Percentiles rank a stretch among this genome's conserved stretches.
phyloP scores from a whole-genome alignment of 495 filamentous ascomycete species.

The Tuber borchii region DNA sequence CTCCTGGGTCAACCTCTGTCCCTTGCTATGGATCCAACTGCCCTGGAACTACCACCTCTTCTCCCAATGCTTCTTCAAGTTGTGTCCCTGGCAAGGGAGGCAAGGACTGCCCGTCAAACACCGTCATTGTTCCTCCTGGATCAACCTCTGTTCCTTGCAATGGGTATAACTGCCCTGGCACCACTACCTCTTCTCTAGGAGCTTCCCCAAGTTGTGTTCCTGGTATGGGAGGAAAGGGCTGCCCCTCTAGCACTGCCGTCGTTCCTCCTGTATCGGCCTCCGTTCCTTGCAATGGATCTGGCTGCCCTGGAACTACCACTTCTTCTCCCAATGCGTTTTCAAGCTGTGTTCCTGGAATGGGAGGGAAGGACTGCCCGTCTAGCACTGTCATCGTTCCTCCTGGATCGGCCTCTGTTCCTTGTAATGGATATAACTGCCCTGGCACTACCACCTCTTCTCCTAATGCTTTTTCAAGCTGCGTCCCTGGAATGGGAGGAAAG shows the following conservation, averaged over 20 bases:
- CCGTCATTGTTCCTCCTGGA: conserved; percentile 14
- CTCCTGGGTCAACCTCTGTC: neutral
- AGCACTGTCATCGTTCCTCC: conserved; percentile 17
- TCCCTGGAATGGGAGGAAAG: neutral
- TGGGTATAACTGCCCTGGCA: conserved; percentile 12
- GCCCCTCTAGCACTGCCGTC: conserved; percentile 1
- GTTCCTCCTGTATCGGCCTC: conserved; percentile 3
- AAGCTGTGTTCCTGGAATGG: neutral
- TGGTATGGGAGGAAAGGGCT: neutral
- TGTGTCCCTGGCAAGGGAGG: neutral
- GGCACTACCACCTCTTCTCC: conserved; percentile 16
- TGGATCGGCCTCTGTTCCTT: conserved; percentile 1
- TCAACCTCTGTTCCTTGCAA: neutral
- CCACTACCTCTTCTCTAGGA: conserved; percentile 30
- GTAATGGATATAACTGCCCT: conserved; percentile 1
- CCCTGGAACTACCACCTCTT: too few species aligned
- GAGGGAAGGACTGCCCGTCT: conserved; percentile 4
- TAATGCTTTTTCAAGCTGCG: conserved; percentile 19
- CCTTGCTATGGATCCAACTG: too few species aligned
- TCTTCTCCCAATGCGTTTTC: too few species aligned
- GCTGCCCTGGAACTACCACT: too few species aligned
- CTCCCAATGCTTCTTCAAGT: too few species aligned
- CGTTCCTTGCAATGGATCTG: too few species aligned
- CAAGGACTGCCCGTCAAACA: conserved; percentile 9
- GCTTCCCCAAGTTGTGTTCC: conserved; percentile 12